Percentiles rank a stretch among this genome's conserved stretches.
These are phyloP conservation scores for Pleurotus citrinopileatus DNA, from an alignment of 768 basidiomycete species.

Conservation along the genomic window DNA sequence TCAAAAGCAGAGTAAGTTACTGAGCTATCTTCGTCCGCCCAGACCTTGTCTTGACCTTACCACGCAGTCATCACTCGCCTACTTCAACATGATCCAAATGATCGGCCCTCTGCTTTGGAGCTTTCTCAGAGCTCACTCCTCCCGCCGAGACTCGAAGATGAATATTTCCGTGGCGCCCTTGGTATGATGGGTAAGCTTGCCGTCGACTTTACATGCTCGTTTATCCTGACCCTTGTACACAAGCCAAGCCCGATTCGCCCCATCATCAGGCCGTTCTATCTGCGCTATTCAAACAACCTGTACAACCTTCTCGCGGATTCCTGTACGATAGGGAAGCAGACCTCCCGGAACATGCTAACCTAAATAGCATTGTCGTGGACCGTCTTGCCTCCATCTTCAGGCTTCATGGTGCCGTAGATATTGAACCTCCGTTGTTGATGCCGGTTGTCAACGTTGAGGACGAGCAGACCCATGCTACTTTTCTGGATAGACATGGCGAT, in stretches of 20 bases:
- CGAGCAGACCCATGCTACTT: slow-evolving; percentile 61
- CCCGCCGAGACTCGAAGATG: slow-evolving; percentile 77
- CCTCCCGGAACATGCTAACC: slow-evolving; percentile 62
- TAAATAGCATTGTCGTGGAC: slow-evolving; percentile 77
- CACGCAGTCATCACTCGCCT: slow-evolving; percentile 74
- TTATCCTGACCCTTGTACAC: background rate
- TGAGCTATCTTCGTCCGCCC: background rate
- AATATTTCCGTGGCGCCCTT: slow-evolving; percentile 80
- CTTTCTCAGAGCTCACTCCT: slow-evolving; percentile 76
- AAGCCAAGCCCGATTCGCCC: slow-evolving; percentile 80
- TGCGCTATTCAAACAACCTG: slow-evolving; percentile 73
- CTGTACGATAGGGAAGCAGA: slow-evolving; percentile 75
- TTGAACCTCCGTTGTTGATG: slow-evolving; percentile 82
- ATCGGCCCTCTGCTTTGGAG: slow-evolving; percentile 79
- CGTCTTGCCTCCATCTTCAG: slow-evolving; percentile 75
- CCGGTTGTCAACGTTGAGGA: slow-evolving; percentile 65
- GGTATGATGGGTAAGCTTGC: slow-evolving; percentile 63
- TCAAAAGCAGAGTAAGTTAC: slow-evolving; percentile 65
- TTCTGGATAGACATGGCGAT: slow-evolving; percentile 81
- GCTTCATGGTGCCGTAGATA: slow-evolving; percentile 87
- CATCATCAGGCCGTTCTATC: slow-evolving; percentile 78
- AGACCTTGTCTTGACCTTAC: slow-evolving; percentile 1
- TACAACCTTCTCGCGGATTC: slow-evolving; percentile 60
- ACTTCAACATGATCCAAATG: slow-evolving; percentile 76
- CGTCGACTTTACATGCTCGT: background rate